Base-by-base conservation (phyloP, 345 rosid species). In the Eucalyptus marginata region DNA sequence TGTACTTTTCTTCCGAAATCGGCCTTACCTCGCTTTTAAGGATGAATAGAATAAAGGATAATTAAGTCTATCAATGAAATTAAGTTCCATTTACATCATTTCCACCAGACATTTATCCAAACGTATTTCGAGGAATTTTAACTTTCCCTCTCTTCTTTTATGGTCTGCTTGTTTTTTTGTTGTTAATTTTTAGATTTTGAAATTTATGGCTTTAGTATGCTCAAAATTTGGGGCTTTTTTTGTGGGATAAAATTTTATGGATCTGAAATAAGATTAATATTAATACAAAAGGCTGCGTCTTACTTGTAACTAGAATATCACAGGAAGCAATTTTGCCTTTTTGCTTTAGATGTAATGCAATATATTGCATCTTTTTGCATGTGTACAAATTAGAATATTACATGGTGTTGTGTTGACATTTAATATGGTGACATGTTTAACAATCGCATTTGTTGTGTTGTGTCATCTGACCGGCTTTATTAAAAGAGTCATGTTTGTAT, bases 371-470 rank as follows among this genome's bases (percentile, higher is more conserved):
- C 3, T 50, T 15, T 50, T 50, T 50, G 52, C 52, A 50, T 50
- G 52, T 50, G 0, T 50, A 50, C 52, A 50, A 6, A 6, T 50
- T 50, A 50, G 52, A 0, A 50, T 50, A 50, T 50, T 15, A 6
- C 18, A 50, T 15, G 52, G 52, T 50, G 52, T 50, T 0, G 3
- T 15, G n/a, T 58, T 25, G 15, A 25, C 66, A 58, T 58, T 56
- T 58, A 0, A 58, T 24, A 58, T 25, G n/a, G 2, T 58, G 66
- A 25, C n/a, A 25, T 0, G 3, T 58, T 58, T 11, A 11, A 58
- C 1, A 25, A 1, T 58, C 1, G 0, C 4, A 25, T 58, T 58
- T 58, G n/a, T 58, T 13, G 13, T 58, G n/a, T 25, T 0, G n/a
- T 58, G 29, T 58, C 29, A 1, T 58, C 3, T 3, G 2, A 58